Evolutionary conservation across 2,329 filamentous ascomycete species (phyloP).

Genomic region (Diaporthe destruens): DNA sequence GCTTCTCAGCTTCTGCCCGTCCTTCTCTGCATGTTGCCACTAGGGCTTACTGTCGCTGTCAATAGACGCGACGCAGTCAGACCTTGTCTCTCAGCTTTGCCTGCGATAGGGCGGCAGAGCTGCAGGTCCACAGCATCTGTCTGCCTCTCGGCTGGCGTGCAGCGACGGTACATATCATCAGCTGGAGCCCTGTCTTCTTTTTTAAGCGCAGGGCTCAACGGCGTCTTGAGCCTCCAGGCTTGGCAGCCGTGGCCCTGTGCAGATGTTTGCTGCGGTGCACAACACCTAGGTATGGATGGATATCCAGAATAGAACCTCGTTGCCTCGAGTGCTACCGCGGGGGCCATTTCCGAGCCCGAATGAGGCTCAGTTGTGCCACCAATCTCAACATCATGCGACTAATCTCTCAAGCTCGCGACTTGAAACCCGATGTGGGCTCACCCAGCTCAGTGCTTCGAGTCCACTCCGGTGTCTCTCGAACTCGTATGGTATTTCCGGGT

Average conservation of each 20-base stretch:
- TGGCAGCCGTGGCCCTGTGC: neutral
- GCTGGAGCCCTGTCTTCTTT: neutral
- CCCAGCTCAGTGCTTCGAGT: slow-evolving; percentile 5
- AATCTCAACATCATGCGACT: slow-evolving; percentile 20
- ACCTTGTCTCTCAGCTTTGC: neutral
- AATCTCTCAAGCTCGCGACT: slow-evolving; percentile 26
- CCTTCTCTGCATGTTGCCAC: slow-evolving; percentile 24
- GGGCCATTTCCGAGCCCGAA: slow-evolving; percentile 12
- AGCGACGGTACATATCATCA: neutral
- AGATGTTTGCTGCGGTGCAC: neutral
- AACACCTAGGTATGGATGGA: no score
- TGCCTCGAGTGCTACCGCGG: neutral
- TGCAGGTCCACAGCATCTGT: neutral
- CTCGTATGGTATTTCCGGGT: neutral
- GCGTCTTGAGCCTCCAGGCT: neutral
- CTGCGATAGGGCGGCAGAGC: neutral
- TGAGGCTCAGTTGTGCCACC: slow-evolving; percentile 17
- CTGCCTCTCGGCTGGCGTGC: neutral
- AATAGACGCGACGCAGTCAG: neutral
- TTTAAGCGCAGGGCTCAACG: neutral
- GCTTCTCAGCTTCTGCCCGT: slow-evolving; percentile 12
- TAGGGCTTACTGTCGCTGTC: slow-evolving; percentile 11
- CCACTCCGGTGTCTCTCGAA: neutral
- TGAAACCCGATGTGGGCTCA: slow-evolving; percentile 25
- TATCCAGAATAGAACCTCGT: slow-evolving; percentile 1